phyloP scores from a whole-genome alignment of 345 rosid genomes.

The Hibiscus tridactylites region DNA sequence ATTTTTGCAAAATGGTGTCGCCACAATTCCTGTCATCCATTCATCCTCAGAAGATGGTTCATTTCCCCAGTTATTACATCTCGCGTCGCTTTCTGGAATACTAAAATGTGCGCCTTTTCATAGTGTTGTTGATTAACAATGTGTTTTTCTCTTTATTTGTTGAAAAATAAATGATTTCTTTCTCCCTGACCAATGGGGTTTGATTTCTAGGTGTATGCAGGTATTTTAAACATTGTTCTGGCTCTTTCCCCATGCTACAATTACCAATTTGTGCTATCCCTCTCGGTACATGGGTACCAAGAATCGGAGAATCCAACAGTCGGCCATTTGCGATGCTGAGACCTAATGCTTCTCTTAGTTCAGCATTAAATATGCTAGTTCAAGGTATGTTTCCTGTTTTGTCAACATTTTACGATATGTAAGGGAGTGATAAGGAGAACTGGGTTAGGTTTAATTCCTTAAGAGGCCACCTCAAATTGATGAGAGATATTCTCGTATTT shows the following conservation, averaged over 20 bases:
- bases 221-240: slow-evolving; percentile 73
- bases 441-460: not conserved
- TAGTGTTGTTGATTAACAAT: not conserved
- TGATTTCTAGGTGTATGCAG: slow-evolving; percentile 55
- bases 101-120: not conserved
- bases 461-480: not conserved
- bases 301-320: slow-evolving; percentile 66
- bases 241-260: slow-evolving; percentile 85
- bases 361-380: slow-evolving; percentile 61
- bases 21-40: not conserved
- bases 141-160: not conserved
- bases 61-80: not conserved
- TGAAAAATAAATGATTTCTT: not conserved
- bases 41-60: not conserved
- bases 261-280: slow-evolving; percentile 70
- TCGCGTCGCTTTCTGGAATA: not conserved
- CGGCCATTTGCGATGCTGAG: slow-evolving; percentile 54
- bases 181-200: not conserved
- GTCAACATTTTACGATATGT: not conserved
- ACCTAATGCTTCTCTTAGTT: slow-evolving; percentile 62
- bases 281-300: slow-evolving; percentile 91
- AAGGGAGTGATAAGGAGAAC: not conserved
- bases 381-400: slow-evolving; percentile 37
- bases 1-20: not conserved
- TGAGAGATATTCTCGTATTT: not conserved